Evolutionary conservation across 768 basidiomycete species (phyloP), one percentile per base, ranked within the genome.

Genomic region (Podaxis mareebaensis): DNA sequence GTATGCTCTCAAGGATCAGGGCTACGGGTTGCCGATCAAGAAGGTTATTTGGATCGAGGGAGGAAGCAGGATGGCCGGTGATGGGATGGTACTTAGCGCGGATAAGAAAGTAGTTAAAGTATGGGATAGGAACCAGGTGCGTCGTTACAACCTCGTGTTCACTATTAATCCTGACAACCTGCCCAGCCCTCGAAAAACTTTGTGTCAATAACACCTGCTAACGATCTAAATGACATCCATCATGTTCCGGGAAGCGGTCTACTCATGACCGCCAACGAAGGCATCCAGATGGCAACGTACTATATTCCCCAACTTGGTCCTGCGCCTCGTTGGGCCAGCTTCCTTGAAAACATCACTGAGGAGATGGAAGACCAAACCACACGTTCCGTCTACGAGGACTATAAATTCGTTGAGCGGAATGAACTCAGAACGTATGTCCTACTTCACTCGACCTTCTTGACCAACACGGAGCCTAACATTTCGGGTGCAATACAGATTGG

Each of bases 21-120:
- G 97, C 0, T 99, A 99, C 68, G 96, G 96, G 1, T 76, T 98
- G 51, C 91, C 96, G 0, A 81, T 99, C 36, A 91, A 91, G 73
- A 89, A 81, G 56, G 85, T 99, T 3, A 73, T 81, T 15, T 99
- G 97, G 97, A 85, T 98, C 20, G 92, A 96, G 69, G 93, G 93
- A 39, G 92, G 92, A 11, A 85, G 81, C 58, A 81, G 83, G 67
- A 93, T 91, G 87, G 91, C 90, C 2, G 93, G 93, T 54, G 91
- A 92, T 52, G 91, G 93, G 0, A 85, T 95, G 80, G 85, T 99
- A 17, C 79, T 96, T 59, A 96, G 91, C 73, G 93, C 95, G 0
- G 97, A 99, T 76, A 92, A 89, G 75, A 99, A 99, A 74, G 96
- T 99, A 28, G 85, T 98, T 70, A 99, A 99, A 76, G 90, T 99